Evolutionary conservation across 768 basidiomycete species (phyloP).

Genomic region (Gautieria morchelliformis): DNA sequence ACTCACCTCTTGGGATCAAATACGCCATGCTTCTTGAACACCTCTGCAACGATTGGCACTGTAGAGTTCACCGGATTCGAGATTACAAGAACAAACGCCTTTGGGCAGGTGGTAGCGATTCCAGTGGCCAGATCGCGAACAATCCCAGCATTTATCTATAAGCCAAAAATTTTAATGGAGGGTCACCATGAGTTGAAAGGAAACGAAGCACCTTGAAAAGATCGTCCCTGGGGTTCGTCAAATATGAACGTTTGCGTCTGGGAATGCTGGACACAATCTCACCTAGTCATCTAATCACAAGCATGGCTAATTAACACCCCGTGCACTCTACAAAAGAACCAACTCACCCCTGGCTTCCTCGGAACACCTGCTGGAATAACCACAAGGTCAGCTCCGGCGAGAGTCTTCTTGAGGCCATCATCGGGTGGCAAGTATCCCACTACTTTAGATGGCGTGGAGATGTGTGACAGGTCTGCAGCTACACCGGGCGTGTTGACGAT

Average conservation of each 20-base stretch:
- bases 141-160: conserved; percentile 94
- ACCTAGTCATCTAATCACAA: conserved; percentile 40
- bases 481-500: conserved; percentile 98
- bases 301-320: conserved; percentile 3
- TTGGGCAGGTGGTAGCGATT: conserved; percentile 74
- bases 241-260: conserved; percentile 1
- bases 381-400: conserved; percentile 82
- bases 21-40: conserved; percentile 85
- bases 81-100: conserved; percentile 91
- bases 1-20: conserved; percentile 85
- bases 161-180: not conserved
- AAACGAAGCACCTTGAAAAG: conserved; percentile 71
- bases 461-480: conserved; percentile 89
- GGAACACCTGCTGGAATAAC: conserved; percentile 97
- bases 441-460: conserved; percentile 80
- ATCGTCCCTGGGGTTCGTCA: conserved; percentile 58
- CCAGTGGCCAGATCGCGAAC: conserved; percentile 88
- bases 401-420: conserved; percentile 72
- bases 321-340: not conserved
- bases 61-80: conserved; percentile 99
- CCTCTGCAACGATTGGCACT: conserved; percentile 92
- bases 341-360: conserved; percentile 82
- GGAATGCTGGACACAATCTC: conserved; percentile 14
- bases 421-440: conserved; percentile 66
- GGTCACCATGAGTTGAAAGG: not conserved